Percentiles rank a stretch among this genome's conserved stretches.
Conservation (phyloP, 2,329 filamentous ascomycete genomes). For the Leptoxyphium fumago region DNA sequence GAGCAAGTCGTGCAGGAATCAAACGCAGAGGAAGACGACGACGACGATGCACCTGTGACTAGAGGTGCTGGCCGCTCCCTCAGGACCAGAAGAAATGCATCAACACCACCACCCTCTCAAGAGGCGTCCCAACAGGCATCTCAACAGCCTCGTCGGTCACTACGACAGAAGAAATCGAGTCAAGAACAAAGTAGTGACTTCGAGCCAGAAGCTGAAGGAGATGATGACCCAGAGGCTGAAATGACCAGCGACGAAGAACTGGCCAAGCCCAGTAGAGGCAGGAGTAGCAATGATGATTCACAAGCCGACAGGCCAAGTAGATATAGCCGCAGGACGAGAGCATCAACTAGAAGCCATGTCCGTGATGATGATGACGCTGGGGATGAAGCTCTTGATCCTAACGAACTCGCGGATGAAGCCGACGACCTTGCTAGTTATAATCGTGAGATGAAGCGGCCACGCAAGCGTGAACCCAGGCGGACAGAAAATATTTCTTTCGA, state of each 20-base stretch:
- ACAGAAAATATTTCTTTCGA: conserved; percentile 15
- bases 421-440: conserved; percentile 42
- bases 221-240: conserved; percentile 36
- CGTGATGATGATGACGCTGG: conserved; percentile 29
- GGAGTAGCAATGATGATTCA: conserved; percentile 30
- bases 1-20: conserved; percentile 29
- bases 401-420: conserved; percentile 40
- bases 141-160: conserved; percentile 21
- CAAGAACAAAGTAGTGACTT: conserved; percentile 48
- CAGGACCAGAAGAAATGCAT: conserved; percentile 15
- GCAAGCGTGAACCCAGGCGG: conserved; percentile 12
- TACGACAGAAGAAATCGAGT: conserved; percentile 27
- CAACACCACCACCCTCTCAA: conserved; percentile 17
- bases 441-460: conserved; percentile 26
- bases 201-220: conserved; percentile 43
- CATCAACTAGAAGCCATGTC: conserved; percentile 29
- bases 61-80: conserved; percentile 27
- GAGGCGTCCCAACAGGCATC: conserved; percentile 16
- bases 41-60: conserved; percentile 37
- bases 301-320: conserved; percentile 33
- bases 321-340: conserved; percentile 35
- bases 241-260: conserved; percentile 30
- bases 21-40: conserved; percentile 26
- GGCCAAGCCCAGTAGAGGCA: conserved; percentile 29
- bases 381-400: conserved; percentile 30